These are phyloP conservation scores for Nakazawaea anatomiae DNA, from an alignment of 805 yeast species.

Conservation along the genomic window DNA sequence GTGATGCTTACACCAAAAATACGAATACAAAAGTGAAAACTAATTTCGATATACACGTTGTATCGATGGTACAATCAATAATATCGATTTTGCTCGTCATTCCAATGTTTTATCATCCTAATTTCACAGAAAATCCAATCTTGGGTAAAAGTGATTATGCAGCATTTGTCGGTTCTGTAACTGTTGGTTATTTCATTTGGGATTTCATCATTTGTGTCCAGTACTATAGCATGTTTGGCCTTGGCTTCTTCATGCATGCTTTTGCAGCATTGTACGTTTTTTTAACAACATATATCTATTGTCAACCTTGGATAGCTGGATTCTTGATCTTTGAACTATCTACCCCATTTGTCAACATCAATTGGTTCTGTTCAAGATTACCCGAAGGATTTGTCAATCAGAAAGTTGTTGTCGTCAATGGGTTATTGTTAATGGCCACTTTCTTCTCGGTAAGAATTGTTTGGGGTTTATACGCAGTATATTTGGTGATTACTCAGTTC, in stretches of 20 bases:
- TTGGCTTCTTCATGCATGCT: constrained; percentile 81
- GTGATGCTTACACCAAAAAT: constrained; percentile 46
- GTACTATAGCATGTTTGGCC: constrained; percentile 66
- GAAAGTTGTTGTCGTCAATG: constrained; percentile 56
- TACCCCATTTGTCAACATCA: constrained; percentile 90
- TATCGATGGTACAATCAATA: constrained; percentile 78
- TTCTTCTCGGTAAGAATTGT: constrained; percentile 76
- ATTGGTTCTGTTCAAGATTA: constrained; percentile 83
- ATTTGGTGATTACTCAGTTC: constrained; percentile 41
- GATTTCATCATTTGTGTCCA: constrained; percentile 66
- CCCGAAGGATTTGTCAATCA: constrained; percentile 62
- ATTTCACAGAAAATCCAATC: constrained; percentile 43
- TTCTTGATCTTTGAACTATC: constrained; percentile 83
- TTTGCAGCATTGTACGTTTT: constrained; percentile 76
- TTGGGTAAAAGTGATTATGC: constrained; percentile 72
- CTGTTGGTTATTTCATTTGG: constrained; percentile 90
- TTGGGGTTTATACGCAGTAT: constrained; percentile 82
- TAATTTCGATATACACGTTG: constrained; percentile 88
- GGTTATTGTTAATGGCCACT: constrained; percentile 56
- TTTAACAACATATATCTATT: constrained; percentile 49
- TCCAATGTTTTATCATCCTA: constrained; percentile 60
- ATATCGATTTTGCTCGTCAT: constrained; percentile 52
- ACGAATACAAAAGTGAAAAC: constrained; percentile 38
- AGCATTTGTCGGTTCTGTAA: constrained; percentile 65
- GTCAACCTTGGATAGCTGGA: constrained; percentile 75